Evolutionary conservation across 768 basidiomycete genomes (phyloP).

Genomic region (Mycena rosella): DNA sequence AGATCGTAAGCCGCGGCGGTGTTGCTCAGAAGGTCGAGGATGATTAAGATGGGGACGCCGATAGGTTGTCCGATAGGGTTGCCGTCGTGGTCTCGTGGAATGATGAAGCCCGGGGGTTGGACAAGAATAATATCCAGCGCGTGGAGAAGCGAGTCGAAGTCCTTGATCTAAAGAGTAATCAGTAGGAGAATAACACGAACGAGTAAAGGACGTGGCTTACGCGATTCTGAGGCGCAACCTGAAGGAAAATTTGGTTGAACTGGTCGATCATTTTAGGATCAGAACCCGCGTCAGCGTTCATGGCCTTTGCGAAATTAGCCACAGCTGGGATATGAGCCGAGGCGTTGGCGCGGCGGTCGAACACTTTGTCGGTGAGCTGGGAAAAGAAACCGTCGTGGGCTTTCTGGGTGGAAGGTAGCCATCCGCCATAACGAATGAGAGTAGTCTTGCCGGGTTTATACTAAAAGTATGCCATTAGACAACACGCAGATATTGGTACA

Average conservation of each 20-base stretch:
- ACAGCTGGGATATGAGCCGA: not conserved
- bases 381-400: constrained; percentile 1
- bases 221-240: not conserved
- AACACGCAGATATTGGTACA: not conserved
- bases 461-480: not conserved
- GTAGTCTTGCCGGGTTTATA: not conserved
- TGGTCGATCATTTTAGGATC: constrained; percentile 7
- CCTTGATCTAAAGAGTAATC: not conserved
- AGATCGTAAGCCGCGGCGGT: constrained; percentile 9
- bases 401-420: not conserved
- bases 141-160: constrained; percentile 9
- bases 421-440: not conserved
- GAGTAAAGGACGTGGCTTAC: not conserved
- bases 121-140: not conserved
- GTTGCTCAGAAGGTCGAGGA: constrained; percentile 6
- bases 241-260: constrained; percentile 5
- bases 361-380: not conserved
- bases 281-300: not conserved
- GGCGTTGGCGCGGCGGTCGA: not conserved
- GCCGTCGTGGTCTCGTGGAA: not conserved
- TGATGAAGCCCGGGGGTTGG: constrained; percentile 7
- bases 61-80: constrained; percentile 1
- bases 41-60: not conserved
- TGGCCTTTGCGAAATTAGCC: not conserved
- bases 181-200: not conserved